Percentiles rank a stretch among this genome's conserved stretches.
These are phyloP conservation scores for Russula vinacea DNA, from an alignment of 768 basidiomycete species.

Conservation along the genomic window DNA sequence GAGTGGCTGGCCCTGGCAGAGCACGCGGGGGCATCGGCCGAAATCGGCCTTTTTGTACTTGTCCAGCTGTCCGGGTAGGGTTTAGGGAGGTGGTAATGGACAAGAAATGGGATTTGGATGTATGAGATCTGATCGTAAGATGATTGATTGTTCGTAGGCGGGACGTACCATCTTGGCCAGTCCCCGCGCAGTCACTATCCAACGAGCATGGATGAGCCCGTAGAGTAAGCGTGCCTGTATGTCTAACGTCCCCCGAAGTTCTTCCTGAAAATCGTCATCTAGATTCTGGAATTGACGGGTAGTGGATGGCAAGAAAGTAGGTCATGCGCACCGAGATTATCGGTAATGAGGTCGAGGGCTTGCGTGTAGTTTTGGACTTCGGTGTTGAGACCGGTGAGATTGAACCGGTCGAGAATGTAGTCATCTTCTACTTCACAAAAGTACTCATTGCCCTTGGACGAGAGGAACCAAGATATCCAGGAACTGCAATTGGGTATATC, in stretches of 20 bases:
- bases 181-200: slow-evolving; percentile 93
- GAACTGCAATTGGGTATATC: slow-evolving; percentile 35
- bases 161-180: slow-evolving; percentile 85
- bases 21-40: slow-evolving; percentile 95
- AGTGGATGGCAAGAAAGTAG: neutral
- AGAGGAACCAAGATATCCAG: slow-evolving; percentile 99
- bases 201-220: slow-evolving; percentile 93
- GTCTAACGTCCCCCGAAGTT: slow-evolving; percentile 86
- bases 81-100: neutral
- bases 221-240: slow-evolving; percentile 91
- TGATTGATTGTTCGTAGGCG: neutral
- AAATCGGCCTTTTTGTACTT: slow-evolving; percentile 99
- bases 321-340: slow-evolving; percentile 72
- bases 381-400: slow-evolving; percentile 93
- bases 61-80: slow-evolving; percentile 56
- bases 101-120: neutral
- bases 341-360: slow-evolving; percentile 93
- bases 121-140: neutral
- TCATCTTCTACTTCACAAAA: slow-evolving; percentile 99
- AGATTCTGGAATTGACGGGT: neutral
- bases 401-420: slow-evolving; percentile 97
- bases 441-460: slow-evolving; percentile 98
- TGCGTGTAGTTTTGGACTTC: slow-evolving; percentile 94
- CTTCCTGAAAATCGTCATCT: slow-evolving; percentile 96
- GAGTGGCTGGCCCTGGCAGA: slow-evolving; percentile 91